A percentile compares a stretch with the other conserved stretches of the same genome.
phyloP scores from a whole-genome alignment of 495 filamentous ascomycete species.

The Penicillium coffeae region DNA sequence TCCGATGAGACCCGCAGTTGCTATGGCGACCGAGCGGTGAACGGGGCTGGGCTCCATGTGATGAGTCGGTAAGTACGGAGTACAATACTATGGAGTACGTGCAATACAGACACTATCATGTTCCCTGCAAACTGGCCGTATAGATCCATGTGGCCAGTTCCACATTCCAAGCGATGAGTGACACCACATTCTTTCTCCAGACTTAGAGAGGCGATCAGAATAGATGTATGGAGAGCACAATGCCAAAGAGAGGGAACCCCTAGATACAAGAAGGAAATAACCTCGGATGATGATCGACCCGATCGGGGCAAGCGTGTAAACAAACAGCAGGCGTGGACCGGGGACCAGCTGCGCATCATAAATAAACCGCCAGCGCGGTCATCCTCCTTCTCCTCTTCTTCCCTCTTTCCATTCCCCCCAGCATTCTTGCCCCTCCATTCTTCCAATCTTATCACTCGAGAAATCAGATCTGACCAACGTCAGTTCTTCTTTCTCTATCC shows the following conservation, averaged over 20 bases:
- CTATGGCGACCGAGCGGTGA: slow-evolving; percentile 8
- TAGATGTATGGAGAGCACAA: too few species aligned
- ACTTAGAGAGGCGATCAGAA: too few species aligned
- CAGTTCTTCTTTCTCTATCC: slow-evolving; percentile 9
- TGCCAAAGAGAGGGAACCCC: too few species aligned
- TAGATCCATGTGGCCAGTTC: background rate
- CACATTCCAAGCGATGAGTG: background rate
- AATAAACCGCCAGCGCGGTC: slow-evolving; percentile 13
- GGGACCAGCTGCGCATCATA: slow-evolving; percentile 8
- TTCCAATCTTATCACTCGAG: slow-evolving; percentile 19
- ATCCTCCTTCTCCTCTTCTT: slow-evolving; percentile 2
- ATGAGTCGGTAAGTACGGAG: background rate
- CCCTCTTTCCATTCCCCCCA: slow-evolving; percentile 4
- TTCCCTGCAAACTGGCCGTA: background rate
- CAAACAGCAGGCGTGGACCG: slow-evolving; percentile 7
- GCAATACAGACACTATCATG: background rate
- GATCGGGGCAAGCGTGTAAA: slow-evolving; percentile 21
- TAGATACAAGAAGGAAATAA: background rate
- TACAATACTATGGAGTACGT: background rate
- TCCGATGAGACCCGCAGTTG: slow-evolving; percentile 12
- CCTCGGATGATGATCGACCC: slow-evolving; percentile 15
- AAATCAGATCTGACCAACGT: slow-evolving; percentile 23
- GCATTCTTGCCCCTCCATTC: slow-evolving; percentile 12
- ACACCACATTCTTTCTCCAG: too few species aligned
- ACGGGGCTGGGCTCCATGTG: slow-evolving; percentile 9